Evolutionary conservation across 2,329 filamentous ascomycete species (phyloP).

Genomic region (Verticillium dahliae): DNA sequence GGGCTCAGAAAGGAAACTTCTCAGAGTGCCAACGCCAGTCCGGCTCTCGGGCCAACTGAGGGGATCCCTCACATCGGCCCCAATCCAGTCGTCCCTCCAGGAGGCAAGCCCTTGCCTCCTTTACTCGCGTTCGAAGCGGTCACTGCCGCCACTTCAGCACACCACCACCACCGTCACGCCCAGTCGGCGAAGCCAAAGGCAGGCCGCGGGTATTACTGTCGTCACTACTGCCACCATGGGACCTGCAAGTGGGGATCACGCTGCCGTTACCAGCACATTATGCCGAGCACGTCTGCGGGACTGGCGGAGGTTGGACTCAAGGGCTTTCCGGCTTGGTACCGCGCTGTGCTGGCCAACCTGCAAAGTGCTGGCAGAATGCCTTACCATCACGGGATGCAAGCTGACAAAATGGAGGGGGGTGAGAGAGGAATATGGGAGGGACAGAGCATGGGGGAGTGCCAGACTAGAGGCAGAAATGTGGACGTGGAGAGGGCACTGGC

Average conservation of each 20-base stretch:
- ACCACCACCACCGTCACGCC: not conserved
- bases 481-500: not conserved
- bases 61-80: not conserved
- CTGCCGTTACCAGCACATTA: conserved; percentile 39
- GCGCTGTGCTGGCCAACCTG: not conserved
- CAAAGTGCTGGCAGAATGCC: not conserved
- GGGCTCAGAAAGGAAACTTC: too few relatives aligned
- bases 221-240: conserved; percentile 42
- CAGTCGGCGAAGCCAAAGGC: not conserved
- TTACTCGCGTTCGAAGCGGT: not conserved
- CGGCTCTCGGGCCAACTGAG: not conserved
- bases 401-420: not conserved
- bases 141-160: not conserved
- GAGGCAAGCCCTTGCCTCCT: not conserved
- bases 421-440: not conserved
- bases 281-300: conserved; percentile 35
- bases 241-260: conserved; percentile 35
- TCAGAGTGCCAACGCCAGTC: not conserved
- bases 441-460: not conserved
- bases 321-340: conserved; percentile 36
- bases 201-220: conserved; percentile 23
- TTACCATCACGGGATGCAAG: not conserved
- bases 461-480: not conserved
- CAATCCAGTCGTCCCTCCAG: not conserved
- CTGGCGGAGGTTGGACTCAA: conserved; percentile 34